These are phyloP conservation scores for Trichosanthes cucumerina DNA, from an alignment of 306 rosid genomes.

Conservation along the genomic window DNA sequence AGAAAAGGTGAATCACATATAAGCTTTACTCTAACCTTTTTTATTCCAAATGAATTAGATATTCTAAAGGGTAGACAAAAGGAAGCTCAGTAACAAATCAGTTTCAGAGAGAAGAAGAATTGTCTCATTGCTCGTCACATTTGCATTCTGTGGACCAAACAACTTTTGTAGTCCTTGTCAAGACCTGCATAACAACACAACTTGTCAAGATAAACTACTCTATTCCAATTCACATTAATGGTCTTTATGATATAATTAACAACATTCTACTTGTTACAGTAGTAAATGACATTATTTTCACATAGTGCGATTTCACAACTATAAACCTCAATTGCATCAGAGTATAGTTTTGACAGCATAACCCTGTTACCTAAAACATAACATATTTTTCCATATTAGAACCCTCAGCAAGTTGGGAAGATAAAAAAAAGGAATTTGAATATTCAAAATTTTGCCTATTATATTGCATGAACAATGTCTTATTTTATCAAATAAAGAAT, in stretches of 20 bases:
- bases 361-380: slow-evolving; percentile 69
- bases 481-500: neutral
- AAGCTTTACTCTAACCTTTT: no score
- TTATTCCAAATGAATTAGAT: no score
- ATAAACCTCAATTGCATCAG: slow-evolving; percentile 72
- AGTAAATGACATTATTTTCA: slow-evolving; percentile 70
- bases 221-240: neutral
- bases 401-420: neutral
- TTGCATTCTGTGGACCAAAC: no score
- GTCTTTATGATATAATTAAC: neutral
- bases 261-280: slow-evolving; percentile 72
- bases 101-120: no score
- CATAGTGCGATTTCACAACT: slow-evolving; percentile 58
- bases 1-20: no score
- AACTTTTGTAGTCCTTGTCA: no score
- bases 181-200: no score
- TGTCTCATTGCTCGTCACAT: no score
- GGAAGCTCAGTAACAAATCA: no score
- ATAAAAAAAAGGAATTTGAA: neutral
- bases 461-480: neutral
- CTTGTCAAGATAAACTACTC: neutral
- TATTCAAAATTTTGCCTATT: neutral
- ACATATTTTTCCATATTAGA: neutral
- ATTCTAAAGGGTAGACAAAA: no score
- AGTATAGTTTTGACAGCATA: slow-evolving; percentile 50